These are phyloP conservation scores for Xanthoceras sorbifolium DNA, from an alignment of 345 rosid genomes.

Conservation along the genomic window DNA sequence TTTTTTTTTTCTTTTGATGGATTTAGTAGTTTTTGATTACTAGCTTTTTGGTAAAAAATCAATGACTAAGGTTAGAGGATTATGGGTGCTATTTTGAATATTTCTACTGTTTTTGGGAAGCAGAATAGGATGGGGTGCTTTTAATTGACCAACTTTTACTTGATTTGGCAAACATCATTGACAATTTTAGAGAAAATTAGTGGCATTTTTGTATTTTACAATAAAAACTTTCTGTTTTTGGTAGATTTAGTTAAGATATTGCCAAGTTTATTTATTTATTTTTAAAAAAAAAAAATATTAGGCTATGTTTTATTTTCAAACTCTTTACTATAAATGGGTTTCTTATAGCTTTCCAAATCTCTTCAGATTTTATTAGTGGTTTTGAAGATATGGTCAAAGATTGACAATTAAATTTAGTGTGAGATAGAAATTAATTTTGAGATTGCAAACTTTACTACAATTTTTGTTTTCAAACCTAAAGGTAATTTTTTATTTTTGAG, in stretches of 20 bases:
- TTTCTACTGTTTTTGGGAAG: conserved; percentile 1
- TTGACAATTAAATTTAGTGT: background rate
- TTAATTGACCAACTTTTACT: background rate
- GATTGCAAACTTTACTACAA: background rate
- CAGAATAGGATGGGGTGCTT: background rate
- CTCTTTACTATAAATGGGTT: background rate
- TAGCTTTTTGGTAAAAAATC: conserved; percentile 12
- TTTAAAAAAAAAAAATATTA: too few species aligned
- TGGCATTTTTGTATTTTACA: background rate
- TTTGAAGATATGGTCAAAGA: background rate
- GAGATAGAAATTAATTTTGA: too few species aligned
- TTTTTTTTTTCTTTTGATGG: background rate
- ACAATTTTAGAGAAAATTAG: conserved; percentile 23
- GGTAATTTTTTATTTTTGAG: too few species aligned
- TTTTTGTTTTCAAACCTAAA: too few species aligned
- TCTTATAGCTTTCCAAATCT: background rate
- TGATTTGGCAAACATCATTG: conserved; percentile 13
- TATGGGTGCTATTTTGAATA: conserved; percentile 5
- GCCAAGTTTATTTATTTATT: too few species aligned
- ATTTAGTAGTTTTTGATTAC: conserved; percentile 1
- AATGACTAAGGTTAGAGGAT: conserved; percentile 28
- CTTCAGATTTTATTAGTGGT: background rate
- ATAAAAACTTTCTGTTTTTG: background rate
- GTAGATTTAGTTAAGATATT: background rate
- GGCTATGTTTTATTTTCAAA: background rate